Evolutionary conservation across 345 rosid species (phyloP).

Genomic region (Kernera saxatilis): DNA sequence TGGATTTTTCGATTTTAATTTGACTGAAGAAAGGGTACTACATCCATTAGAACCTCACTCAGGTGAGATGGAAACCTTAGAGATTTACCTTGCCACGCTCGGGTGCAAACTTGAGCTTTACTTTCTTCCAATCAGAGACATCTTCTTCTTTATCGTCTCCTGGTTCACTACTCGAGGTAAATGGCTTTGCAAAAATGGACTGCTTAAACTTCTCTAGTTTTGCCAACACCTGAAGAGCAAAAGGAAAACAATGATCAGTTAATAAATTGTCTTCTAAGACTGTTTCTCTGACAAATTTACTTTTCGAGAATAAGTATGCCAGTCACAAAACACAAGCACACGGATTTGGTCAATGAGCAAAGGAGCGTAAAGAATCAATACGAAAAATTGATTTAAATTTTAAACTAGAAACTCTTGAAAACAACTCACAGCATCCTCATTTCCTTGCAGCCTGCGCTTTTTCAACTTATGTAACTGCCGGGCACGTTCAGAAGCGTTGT

Average conservation of each 20-base stretch:
- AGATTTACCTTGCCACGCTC: conserved; percentile 63
- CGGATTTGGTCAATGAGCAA: neutral
- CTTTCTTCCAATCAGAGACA: conserved; percentile 71
- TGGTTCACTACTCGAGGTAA: conserved; percentile 36
- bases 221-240: conserved; percentile 53
- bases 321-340: neutral
- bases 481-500: conserved; percentile 67
- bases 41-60: neutral
- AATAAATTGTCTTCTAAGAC: neutral
- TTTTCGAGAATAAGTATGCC: neutral
- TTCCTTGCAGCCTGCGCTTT: conserved; percentile 85
- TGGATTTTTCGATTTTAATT: neutral
- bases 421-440: conserved; percentile 80
- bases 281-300: neutral
- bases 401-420: conserved; percentile 12
- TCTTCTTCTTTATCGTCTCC: conserved; percentile 42
- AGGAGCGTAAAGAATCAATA: neutral
- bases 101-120: conserved; percentile 53
- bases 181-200: conserved; percentile 41
- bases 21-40: neutral
- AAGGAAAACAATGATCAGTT: neutral
- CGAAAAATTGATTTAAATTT: neutral
- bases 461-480: conserved; percentile 80
- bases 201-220: conserved; percentile 76
- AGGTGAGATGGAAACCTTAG: neutral